Percentiles rank a stretch among this genome's conserved stretches.
These are phyloP conservation scores for Cyclotella atomus DNA, from an alignment of 108 stramenopile species.

Conservation along the genomic window DNA sequence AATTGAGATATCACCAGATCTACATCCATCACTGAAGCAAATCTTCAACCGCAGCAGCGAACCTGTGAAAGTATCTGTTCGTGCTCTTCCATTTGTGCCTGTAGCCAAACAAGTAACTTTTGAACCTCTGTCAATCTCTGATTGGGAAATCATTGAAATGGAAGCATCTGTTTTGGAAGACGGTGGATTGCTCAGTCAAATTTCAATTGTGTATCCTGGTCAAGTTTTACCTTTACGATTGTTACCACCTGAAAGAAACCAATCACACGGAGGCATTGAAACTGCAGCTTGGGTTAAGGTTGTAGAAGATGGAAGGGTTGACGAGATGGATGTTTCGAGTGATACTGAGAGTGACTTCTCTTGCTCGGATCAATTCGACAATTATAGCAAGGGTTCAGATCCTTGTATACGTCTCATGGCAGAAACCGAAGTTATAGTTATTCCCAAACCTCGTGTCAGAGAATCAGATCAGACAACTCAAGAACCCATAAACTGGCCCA, in stretches of 20 bases:
- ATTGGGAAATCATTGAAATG: constrained; percentile 83
- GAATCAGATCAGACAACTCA: constrained; percentile 20
- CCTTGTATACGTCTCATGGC: constrained; percentile 58
- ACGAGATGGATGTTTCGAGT: neutral
- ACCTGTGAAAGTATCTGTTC: constrained; percentile 43
- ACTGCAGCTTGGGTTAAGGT: constrained; percentile 53
- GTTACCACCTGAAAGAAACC: constrained; percentile 7
- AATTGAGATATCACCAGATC: constrained; percentile 41
- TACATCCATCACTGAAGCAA: constrained; percentile 41
- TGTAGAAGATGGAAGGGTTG: constrained; percentile 26
- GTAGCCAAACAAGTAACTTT: constrained; percentile 51
- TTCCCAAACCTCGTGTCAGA: constrained; percentile 62
- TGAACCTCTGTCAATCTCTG: constrained; percentile 67
- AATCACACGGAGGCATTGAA: constrained; percentile 16
- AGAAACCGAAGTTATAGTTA: constrained; percentile 75
- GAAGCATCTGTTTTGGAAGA: constrained; percentile 64
- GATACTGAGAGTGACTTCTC: constrained; percentile 34
- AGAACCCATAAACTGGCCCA: constrained; percentile 13
- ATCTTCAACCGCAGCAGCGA: constrained; percentile 31
- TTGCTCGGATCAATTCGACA: constrained; percentile 11
- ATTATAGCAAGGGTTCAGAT: neutral
- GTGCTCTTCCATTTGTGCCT: constrained; percentile 44
- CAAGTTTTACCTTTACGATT: constrained; percentile 60
- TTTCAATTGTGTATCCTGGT: constrained; percentile 65
- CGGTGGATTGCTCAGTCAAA: constrained; percentile 70